These are phyloP conservation scores for Podila clonocystis DNA, from an alignment of 192 early-diverging fungal species.

Conservation along the genomic window DNA sequence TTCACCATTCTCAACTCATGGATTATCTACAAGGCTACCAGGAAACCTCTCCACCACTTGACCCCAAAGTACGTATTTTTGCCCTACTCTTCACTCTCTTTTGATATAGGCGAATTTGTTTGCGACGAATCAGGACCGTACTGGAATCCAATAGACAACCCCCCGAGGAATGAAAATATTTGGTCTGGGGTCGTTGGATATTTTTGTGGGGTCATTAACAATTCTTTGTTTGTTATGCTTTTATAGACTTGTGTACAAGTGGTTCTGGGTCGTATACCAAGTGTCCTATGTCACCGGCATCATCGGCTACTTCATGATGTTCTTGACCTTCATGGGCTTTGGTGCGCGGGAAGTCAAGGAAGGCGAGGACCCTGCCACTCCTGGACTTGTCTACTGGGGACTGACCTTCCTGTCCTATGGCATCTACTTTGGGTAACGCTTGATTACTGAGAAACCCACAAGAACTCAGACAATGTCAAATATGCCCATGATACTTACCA, in stretches of 20 bases:
- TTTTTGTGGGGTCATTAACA: not conserved
- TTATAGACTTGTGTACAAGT: slow-evolving; percentile 65
- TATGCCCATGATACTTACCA: no score
- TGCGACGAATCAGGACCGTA: not conserved
- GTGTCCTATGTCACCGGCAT: slow-evolving; percentile 66
- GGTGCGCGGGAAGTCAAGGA: slow-evolving; percentile 15
- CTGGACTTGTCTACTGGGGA: slow-evolving; percentile 44
- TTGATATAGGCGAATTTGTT: not conserved
- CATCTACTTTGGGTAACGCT: slow-evolving; percentile 69
- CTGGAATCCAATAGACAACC: not conserved
- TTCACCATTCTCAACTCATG: slow-evolving; percentile 56
- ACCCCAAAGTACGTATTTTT: slow-evolving; percentile 55
- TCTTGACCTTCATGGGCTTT: slow-evolving; percentile 66
- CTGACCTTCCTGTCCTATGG: slow-evolving; percentile 65
- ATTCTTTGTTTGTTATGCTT: not conserved
- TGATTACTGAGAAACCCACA: not conserved
- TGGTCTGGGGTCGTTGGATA: no score
- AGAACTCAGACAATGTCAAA: not conserved
- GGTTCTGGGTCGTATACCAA: slow-evolving; percentile 68
- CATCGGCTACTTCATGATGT: slow-evolving; percentile 61
- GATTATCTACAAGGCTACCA: slow-evolving; percentile 60
- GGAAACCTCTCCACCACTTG: slow-evolving; percentile 68
- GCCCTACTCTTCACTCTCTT: not conserved
- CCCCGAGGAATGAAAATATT: no score
- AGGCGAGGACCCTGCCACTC: slow-evolving; percentile 46